Evolutionary conservation across 179 eudicot genomes (phyloP).

Genomic region (Carnegiea gigantea): DNA sequence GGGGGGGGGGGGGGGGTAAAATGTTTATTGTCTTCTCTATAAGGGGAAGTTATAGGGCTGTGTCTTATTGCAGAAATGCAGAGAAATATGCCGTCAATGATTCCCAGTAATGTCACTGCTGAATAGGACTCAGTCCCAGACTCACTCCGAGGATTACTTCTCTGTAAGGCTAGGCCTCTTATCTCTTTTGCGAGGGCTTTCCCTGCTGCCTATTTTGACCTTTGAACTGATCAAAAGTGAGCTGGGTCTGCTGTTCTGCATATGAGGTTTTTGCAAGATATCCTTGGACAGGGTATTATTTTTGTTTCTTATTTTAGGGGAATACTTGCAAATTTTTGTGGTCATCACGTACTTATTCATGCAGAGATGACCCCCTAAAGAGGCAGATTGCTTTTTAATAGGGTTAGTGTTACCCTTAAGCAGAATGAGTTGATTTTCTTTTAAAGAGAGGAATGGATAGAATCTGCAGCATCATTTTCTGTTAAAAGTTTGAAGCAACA

Average conservation of each 20-base stretch:
- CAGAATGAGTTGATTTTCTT: background rate
- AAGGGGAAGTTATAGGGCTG: background rate
- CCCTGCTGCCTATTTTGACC: background rate
- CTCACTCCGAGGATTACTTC: background rate
- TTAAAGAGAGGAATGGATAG: background rate
- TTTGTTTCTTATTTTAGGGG: background rate
- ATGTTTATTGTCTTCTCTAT: background rate
- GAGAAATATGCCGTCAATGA: background rate
- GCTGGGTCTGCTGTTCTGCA: background rate
- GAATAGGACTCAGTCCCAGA: background rate
- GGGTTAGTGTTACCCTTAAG: background rate
- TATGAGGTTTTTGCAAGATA: background rate
- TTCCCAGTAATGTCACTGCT: background rate
- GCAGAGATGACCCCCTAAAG: background rate
- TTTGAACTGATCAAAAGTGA: conserved; percentile 1
- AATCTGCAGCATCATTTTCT: background rate
- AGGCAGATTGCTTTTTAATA: background rate
- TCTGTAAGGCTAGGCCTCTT: background rate
- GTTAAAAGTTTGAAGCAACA: background rate
- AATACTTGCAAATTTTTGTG: background rate
- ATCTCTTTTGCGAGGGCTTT: background rate
- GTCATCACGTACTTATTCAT: background rate
- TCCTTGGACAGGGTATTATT: background rate
- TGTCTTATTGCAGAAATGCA: background rate
- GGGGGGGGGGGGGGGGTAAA: too few species aligned